These are phyloP conservation scores for Vicia villosa DNA, from an alignment of 306 rosid species.

Conservation along the genomic window DNA sequence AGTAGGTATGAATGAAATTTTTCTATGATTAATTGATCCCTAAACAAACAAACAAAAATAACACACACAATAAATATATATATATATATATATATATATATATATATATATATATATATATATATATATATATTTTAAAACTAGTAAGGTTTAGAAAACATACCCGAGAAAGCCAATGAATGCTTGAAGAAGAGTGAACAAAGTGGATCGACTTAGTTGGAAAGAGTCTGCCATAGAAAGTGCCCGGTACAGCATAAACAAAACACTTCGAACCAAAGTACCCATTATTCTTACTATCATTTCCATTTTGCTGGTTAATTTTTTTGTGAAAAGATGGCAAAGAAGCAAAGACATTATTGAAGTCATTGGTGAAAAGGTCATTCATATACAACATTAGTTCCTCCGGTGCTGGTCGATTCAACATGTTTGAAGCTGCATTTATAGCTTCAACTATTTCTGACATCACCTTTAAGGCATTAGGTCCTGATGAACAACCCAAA, in stretches of 20 bases:
- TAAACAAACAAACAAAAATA: no score
- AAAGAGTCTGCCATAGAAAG: conserved; percentile 61
- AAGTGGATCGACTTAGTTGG: conserved; percentile 52
- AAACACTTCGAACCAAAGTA: conserved; percentile 40
- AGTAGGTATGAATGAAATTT: no score
- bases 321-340: conserved; percentile 63
- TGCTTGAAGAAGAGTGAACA: conserved; percentile 75
- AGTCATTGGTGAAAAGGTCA: conserved; percentile 74
- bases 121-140: no score
- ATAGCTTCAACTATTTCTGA: conserved; percentile 49
- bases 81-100: no score
- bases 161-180: conserved; percentile 81
- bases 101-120: no score
- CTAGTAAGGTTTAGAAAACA: background rate
- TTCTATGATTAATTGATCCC: no score
- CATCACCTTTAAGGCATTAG: conserved; percentile 56
- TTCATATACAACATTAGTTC: conserved; percentile 62
- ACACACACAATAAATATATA: no score
- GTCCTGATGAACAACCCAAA: conserved; percentile 90
- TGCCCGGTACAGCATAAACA: conserved; percentile 58
- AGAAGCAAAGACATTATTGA: conserved; percentile 63
- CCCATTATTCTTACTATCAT: background rate
- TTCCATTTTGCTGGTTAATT: conserved; percentile 30
- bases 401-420: conserved; percentile 21
- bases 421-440: conserved; percentile 21